Evolutionary conservation across 1,284 basidiomycete species (phyloP), one percentile per base, ranked within the genome.

Genomic region (Microbotryomycetes sp.): DNA sequence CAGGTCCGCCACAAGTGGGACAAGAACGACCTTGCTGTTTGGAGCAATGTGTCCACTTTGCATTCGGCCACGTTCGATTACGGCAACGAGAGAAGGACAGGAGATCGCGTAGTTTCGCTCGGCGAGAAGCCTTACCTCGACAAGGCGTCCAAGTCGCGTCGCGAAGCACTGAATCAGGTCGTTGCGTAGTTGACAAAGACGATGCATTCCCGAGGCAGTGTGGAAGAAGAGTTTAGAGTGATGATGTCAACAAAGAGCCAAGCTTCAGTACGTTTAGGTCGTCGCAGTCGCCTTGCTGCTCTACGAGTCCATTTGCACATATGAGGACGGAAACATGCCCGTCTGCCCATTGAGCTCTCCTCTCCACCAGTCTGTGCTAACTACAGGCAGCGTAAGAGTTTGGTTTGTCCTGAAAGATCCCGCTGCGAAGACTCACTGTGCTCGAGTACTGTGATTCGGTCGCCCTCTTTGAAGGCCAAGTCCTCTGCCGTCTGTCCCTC

Each of bases 41-140:
- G 78, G 78, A 75, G 75, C 64, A 79, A 78, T 72, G 73, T 82
- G 52, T 76, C 67, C 41, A 80, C 78, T 2, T 30, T 59, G 16
- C 57, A 59, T 52, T 53, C 21, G 45, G 48, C 49, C 35, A 82
- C 72, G 5, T 73, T 73, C 54, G 84, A 85, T 68, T 84, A 82
- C 66, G 68, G 64, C 21, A 73, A 70, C 9, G 74, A 77, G 11
- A 69, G 74, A 16, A 78, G 83, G 13, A 72, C 76, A 49, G 83
- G 83, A 11, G 79, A 84, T 68, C 78, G 83, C 15, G 82, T 82
- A 7, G 81, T 83, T 28, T 80, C 80, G 50, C 73, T 85, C 28
- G 84, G 84, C 16, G 84, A 86, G 72, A 77, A 74, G 61, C 84
- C 84, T 0, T 72, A 47, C 68, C 70, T 69, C 46, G 73, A 74